Percentiles rank a stretch among this genome's conserved stretches.
phyloP scores from a whole-genome alignment of 2,329 filamentous ascomycete species.

The Aureobasidium sp. region DNA sequence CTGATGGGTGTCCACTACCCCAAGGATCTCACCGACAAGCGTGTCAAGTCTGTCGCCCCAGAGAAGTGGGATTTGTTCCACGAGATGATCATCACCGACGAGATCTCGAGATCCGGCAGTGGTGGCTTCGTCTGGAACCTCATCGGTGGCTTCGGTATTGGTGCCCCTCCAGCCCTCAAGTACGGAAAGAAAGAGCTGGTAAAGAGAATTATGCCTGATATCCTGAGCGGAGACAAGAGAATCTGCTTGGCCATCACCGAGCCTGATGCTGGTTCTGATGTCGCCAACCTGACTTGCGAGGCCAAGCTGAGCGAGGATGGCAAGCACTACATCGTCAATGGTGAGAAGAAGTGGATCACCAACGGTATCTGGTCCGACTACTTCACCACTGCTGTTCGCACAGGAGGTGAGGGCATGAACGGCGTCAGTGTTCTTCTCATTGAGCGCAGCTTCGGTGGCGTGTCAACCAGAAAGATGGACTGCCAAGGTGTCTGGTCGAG shows the following conservation, averaged over 20 bases:
- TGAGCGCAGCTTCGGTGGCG: conserved; percentile 74
- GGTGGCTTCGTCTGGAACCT: conserved; percentile 97
- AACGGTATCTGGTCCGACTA: conserved; percentile 91
- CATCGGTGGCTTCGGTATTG: conserved; percentile 90
- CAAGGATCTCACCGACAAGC: conserved; percentile 51
- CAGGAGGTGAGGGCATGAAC: conserved; percentile 79
- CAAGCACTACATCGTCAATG: conserved; percentile 99
- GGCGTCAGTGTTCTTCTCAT: conserved; percentile 87
- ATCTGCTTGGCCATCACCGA: conserved; percentile 98
- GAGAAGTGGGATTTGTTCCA: conserved; percentile 99
- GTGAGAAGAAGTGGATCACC: conserved; percentile 99
- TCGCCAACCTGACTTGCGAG: conserved; percentile 91
- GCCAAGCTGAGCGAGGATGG: conserved; percentile 91
- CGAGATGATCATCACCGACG: conserved; percentile 90
- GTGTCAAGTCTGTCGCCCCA: conserved; percentile 66
- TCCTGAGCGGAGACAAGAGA: conserved; percentile 86
- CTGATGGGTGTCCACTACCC: conserved; percentile 80
- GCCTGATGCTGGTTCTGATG: conserved; percentile 86
- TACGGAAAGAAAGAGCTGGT: conserved; percentile 80
- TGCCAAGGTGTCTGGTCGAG: conserved; percentile 96
- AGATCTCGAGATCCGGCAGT: conserved; percentile 79
- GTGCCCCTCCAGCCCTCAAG: conserved; percentile 83
- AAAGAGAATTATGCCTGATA: conserved; percentile 79
- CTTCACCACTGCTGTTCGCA: conserved; percentile 94
- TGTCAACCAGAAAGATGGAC: conserved; percentile 92